These are phyloP conservation scores for Pythium brachiatum DNA, from an alignment of 352 stramenopile genomes.

Conservation along the genomic window DNA sequence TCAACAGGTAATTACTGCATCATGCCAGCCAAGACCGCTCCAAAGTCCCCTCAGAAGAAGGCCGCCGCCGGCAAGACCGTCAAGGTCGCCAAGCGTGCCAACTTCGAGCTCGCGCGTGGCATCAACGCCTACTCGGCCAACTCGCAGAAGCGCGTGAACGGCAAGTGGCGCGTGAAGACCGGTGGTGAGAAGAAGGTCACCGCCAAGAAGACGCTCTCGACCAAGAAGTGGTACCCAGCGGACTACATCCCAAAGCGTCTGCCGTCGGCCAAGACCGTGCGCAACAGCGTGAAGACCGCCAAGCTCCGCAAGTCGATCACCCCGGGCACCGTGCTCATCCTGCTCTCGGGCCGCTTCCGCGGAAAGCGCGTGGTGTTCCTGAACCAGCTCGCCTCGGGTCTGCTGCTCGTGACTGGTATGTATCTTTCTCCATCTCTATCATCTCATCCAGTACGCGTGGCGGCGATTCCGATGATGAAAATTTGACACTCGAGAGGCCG, in stretches of 20 bases:
- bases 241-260: constrained; percentile 78
- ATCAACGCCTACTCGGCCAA: constrained; percentile 81
- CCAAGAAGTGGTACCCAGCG: constrained; percentile 62
- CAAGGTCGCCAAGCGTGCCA: constrained; percentile 47
- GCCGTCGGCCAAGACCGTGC: constrained; percentile 69
- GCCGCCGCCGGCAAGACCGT: constrained; percentile 15
- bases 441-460: background rate
- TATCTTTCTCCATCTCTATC: background rate
- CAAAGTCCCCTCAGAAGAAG: constrained; percentile 27
- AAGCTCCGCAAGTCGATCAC: constrained; percentile 96
- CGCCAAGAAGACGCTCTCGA: constrained; percentile 32
- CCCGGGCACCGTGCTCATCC: constrained; percentile 97
- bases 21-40: constrained; percentile 28
- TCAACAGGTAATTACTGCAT: constrained; percentile 26
- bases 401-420: constrained; percentile 91
- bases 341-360: constrained; percentile 96
- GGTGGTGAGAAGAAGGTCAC: constrained; percentile 31
- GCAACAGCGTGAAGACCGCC: constrained; percentile 86
- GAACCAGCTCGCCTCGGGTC: constrained; percentile 94
- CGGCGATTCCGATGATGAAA: constrained; percentile 32
- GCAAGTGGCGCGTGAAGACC: constrained; percentile 33
- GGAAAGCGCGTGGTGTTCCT: constrained; percentile 99
- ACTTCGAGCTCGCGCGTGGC: constrained; percentile 62
- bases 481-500: constrained; percentile 31
- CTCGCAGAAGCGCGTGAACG: constrained; percentile 58